Evolutionary conservation across 192 early-diverging fungal genomes (phyloP).

Genomic region (Coemansia sp.): DNA sequence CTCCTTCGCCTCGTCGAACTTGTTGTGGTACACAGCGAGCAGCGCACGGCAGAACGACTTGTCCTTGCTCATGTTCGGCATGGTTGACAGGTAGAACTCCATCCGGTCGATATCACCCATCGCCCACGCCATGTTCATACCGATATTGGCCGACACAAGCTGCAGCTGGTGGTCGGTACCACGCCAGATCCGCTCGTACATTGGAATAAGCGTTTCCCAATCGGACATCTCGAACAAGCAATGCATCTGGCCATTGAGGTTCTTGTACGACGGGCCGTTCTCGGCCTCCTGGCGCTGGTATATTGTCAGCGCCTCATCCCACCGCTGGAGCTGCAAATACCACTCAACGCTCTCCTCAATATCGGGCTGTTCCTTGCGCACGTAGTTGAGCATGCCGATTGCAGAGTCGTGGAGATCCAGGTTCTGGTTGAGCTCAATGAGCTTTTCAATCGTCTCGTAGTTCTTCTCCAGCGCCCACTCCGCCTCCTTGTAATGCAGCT

Average conservation of each 20-base stretch:
- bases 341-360: slow-evolving; percentile 87
- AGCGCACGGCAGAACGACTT: slow-evolving; percentile 89
- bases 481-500: slow-evolving; percentile 96
- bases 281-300: slow-evolving; percentile 72
- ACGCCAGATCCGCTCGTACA: slow-evolving; percentile 79
- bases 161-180: slow-evolving; percentile 62
- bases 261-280: slow-evolving; percentile 35
- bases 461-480: slow-evolving; percentile 85
- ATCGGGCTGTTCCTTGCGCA: slow-evolving; percentile 72
- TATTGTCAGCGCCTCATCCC: slow-evolving; percentile 88
- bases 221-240: slow-evolving; percentile 92
- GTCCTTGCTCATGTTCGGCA: slow-evolving; percentile 68
- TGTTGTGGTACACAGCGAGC: slow-evolving; percentile 76
- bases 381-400: slow-evolving; percentile 88
- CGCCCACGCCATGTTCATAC: slow-evolving; percentile 94
- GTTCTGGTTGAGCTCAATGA: slow-evolving; percentile 93
- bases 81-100: slow-evolving; percentile 84
- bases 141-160: slow-evolving; percentile 79
- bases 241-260: slow-evolving; percentile 82
- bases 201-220: slow-evolving; percentile 78
- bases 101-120: slow-evolving; percentile 86
- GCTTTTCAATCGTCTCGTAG: slow-evolving; percentile 81
- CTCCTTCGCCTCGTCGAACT: slow-evolving; percentile 68
- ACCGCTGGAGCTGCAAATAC: slow-evolving; percentile 91
- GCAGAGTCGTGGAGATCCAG: slow-evolving; percentile 96